Base-by-base conservation (phyloP, 768 basidiomycete genomes). In the Russula emetica region DNA sequence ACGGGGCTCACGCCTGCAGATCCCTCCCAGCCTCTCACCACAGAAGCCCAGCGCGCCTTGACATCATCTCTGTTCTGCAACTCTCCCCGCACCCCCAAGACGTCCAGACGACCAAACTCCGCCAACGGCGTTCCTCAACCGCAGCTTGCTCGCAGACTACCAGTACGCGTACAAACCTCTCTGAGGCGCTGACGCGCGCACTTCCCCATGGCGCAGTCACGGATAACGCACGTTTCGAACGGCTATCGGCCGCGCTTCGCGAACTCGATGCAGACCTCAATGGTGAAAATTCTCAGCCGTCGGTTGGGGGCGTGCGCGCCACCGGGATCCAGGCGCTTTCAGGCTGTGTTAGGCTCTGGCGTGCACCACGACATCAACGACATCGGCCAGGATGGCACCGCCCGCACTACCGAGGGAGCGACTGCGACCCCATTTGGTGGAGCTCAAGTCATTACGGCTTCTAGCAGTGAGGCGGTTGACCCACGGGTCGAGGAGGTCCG, bases 121-220 rank as follows among this genome's bases (percentile, higher is more conserved):
- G 3, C 67, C 72, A 14, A 71, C 68, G 7, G 70, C 75, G 1
- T 92, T 90, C 74, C 79, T 90, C 64, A 83, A 90, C 69, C 82
- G 80, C 30, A 71, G 88, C 13, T 78, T 92, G 26, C 73, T 92
- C 13, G 80, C 80, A 7, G 90, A 92, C 70, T 90, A 92, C 72
- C 85, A 90, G 63, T 78, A 84, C 47, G 75, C 84, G 1, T 88
- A 90, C 72, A 78, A n/a, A 83, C 54, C 76, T 92, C 14, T 78
- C 81, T 9, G 74, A 44, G 18, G 18, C 47, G 28, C 62, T 68
- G 8, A 8, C 40, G 13, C 55, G 71, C 30, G 80, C 79, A 0
- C 79, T 91, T 30, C 70, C 78, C 75, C 6, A 22, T 8, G 44
- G 78, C 79, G 11, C 73, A 84, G 32, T 76, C 71, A 28, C 74